These are phyloP conservation scores for Leccinum huronense DNA, from an alignment of 1,284 basidiomycete species.

Conservation along the genomic window DNA sequence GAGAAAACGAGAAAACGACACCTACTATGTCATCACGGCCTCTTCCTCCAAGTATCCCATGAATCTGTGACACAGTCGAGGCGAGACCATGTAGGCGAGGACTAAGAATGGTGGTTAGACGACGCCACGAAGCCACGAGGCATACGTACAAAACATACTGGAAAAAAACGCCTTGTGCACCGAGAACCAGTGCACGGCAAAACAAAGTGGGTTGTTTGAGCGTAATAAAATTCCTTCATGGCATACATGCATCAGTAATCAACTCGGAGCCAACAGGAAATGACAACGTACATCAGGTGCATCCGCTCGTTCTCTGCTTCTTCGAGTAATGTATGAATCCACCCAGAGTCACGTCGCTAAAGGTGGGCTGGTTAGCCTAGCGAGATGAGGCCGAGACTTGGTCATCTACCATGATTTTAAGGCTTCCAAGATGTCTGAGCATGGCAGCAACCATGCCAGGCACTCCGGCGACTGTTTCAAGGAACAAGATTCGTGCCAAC, in stretches of 20 bases:
- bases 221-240: slow-evolving; percentile 81
- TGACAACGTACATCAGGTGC: slow-evolving; percentile 71
- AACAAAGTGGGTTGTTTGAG: slow-evolving; percentile 74
- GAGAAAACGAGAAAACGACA: slow-evolving; percentile 23
- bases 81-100: slow-evolving; percentile 81
- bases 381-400: slow-evolving; percentile 9
- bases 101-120: slow-evolving; percentile 43
- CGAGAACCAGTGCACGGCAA: slow-evolving; percentile 80
- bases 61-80: slow-evolving; percentile 87
- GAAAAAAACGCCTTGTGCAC: slow-evolving; percentile 90
- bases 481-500: slow-evolving; percentile 84
- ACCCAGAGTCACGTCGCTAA: slow-evolving; percentile 84
- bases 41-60: slow-evolving; percentile 96
- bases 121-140: slow-evolving; percentile 22
- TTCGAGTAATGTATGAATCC: slow-evolving; percentile 82
- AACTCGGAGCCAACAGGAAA: slow-evolving; percentile 3
- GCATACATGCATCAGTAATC: slow-evolving; percentile 18
- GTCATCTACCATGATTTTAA: slow-evolving; percentile 72
- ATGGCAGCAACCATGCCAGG: slow-evolving; percentile 94
- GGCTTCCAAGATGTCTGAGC: slow-evolving; percentile 77
- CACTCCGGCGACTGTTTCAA: slow-evolving; percentile 90
- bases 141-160: slow-evolving; percentile 80
- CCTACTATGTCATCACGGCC: slow-evolving; percentile 85
- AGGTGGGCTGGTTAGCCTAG: slow-evolving; percentile 12
- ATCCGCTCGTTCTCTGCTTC: slow-evolving; percentile 97